Conservation (phyloP, 1,139 yeast genomes). For the Taiozyma sp. region DNA sequence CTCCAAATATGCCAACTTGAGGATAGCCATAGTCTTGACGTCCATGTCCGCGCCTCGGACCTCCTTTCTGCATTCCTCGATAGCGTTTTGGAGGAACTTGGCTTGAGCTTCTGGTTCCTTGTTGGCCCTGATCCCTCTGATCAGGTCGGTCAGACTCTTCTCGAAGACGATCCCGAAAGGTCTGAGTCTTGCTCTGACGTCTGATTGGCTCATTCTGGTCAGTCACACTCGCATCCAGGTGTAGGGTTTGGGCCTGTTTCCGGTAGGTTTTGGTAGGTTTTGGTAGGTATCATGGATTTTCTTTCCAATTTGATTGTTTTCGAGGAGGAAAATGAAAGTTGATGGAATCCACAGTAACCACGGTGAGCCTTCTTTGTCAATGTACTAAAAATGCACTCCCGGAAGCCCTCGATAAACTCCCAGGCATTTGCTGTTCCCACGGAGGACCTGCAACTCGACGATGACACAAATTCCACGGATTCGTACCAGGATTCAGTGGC, state of each 20-base stretch:
- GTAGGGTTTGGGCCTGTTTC: not conserved
- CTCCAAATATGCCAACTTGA: conserved; percentile 86
- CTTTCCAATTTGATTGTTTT: not conserved
- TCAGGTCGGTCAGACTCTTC: conserved; percentile 79
- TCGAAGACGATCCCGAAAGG: conserved; percentile 87
- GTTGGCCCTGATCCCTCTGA: conserved; percentile 81
- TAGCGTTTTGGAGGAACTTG: conserved; percentile 63
- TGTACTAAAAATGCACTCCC: not conserved
- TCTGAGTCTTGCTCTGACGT: conserved; percentile 51
- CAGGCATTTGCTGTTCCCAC: conserved; percentile 17
- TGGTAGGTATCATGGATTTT: not conserved
- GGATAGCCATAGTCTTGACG: conserved; percentile 82
- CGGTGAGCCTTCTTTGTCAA: no score
- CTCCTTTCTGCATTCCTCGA: conserved; percentile 83
- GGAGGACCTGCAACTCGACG: not conserved
- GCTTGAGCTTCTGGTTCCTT: conserved; percentile 77
- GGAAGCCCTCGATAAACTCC: conserved; percentile 23
- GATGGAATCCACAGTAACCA: not conserved
- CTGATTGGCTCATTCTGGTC: conserved; percentile 15
- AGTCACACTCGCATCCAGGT: not conserved
- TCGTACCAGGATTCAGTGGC: conserved; percentile 20
- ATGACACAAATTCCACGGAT: conserved; percentile 21
- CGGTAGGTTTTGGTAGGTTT: not conserved
- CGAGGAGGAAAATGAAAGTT: not conserved
- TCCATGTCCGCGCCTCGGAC: conserved; percentile 77